Percentiles rank a stretch among this genome's conserved stretches.
These are phyloP conservation scores for Colletotrichum destructivum DNA, from an alignment of 2,329 filamentous ascomycete species.

Conservation along the genomic window DNA sequence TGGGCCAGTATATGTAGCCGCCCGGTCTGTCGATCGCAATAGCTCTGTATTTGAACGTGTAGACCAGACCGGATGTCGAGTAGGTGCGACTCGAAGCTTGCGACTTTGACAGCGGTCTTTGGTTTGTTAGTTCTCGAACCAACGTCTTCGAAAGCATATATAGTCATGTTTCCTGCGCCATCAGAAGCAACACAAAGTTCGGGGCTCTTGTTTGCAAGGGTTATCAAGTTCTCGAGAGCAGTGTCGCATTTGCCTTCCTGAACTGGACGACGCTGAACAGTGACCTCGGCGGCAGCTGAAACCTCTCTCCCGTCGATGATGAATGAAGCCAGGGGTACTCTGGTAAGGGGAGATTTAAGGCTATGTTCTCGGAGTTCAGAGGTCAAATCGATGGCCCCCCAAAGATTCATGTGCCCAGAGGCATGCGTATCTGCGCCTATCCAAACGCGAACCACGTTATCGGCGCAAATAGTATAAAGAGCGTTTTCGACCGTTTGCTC, in stretches of 20 bases:
- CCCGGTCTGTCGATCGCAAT: constrained; percentile 76
- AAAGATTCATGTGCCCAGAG: constrained; percentile 81
- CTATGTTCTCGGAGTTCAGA: constrained; percentile 73
- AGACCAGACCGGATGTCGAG: constrained; percentile 59
- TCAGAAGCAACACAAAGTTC: constrained; percentile 92
- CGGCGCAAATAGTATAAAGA: constrained; percentile 89
- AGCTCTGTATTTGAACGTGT: constrained; percentile 80
- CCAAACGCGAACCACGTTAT: constrained; percentile 88
- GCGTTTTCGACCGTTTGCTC: constrained; percentile 89
- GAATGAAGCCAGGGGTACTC: constrained; percentile 65
- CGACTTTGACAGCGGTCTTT: constrained; percentile 86
- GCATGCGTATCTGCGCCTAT: constrained; percentile 80
- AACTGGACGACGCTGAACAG: constrained; percentile 68
- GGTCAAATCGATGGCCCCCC: constrained; percentile 84
- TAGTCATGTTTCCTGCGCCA: constrained; percentile 87
- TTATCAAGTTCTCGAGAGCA: constrained; percentile 86
- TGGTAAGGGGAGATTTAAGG: constrained; percentile 34
- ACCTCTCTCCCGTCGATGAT: constrained; percentile 89
- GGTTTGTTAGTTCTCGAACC: constrained; percentile 77
- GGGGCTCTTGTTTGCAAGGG: constrained; percentile 86
- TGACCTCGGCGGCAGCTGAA: constrained; percentile 81
- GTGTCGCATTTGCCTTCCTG: constrained; percentile 61
- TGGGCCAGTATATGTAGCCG: constrained; percentile 83
- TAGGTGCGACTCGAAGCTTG: constrained; percentile 77
- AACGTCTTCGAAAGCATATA: constrained; percentile 92